phyloP scores from a whole-genome alignment of 176 grass and related monocot genomes.

The Dactylis glomerata region DNA sequence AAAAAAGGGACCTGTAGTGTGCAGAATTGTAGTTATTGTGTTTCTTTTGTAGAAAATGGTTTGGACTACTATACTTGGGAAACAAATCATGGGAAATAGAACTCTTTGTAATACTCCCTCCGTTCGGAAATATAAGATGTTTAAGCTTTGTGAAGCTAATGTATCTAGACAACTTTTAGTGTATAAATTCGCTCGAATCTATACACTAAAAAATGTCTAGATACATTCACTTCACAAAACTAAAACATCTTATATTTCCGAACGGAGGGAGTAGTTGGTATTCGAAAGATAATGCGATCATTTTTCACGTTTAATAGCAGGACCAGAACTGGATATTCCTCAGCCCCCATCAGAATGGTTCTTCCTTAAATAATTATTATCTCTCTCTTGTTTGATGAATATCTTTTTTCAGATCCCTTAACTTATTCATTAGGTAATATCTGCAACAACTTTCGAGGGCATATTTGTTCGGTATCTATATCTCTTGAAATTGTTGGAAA shows the following conservation, averaged over 20 bases:
- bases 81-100: slow-evolving; percentile 6
- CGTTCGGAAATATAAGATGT: too few species aligned
- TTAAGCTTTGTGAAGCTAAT: too few species aligned
- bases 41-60: background rate
- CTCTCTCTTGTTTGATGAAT: too few species aligned
- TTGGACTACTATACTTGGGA: background rate
- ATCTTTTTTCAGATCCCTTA: too few species aligned
- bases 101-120: slow-evolving; percentile 1
- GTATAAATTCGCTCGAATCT: too few species aligned
- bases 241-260: too few species aligned
- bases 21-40: background rate
- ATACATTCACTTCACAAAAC: too few species aligned
- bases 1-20: background rate
- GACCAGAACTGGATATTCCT: slow-evolving; percentile 24
- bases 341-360: slow-evolving; percentile 76
- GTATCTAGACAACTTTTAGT: too few species aligned
- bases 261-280: too few species aligned
- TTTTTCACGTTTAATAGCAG: slow-evolving; percentile 32
- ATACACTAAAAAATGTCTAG: too few species aligned
- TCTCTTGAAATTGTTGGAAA: slow-evolving; percentile 17
- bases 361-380: slow-evolving; percentile 19
- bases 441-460: background rate
- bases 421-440: too few species aligned
- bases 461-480: background rate
- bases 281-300: slow-evolving; percentile 20